Evolutionary conservation across 2,329 filamentous ascomycete species (phyloP), one percentile per base, ranked within the genome.

Genomic region (Xylaria hypoxylon): DNA sequence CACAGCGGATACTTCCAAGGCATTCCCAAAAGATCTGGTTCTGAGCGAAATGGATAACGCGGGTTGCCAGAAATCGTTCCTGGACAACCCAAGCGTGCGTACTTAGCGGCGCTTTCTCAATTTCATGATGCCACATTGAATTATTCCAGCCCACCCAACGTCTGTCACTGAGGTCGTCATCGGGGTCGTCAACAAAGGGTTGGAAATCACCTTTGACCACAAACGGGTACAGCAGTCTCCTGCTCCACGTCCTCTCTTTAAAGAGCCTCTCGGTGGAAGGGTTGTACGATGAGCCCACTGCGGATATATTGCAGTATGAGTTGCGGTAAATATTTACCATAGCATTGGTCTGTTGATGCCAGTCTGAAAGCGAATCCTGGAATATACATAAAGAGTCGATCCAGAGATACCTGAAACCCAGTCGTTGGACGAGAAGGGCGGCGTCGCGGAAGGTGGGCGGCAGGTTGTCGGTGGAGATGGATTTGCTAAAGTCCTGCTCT

Each of bases 1-100:
- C 10, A 5, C 19, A 24, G 22, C 7, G 19, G 11, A 24, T 47
- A 11, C 22, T 24, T 24, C 10, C 44, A 5, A 47, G 44, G 8
- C 44, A 47, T 24, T 47, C 44, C 8, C 19, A 47, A 24, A 47
- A 47, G 19, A 47, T 47, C 44, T 47, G 22, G 44, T 47, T 47
- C 2, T 26, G 19, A 3, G 19, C 8, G 44, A 47, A 47, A 47
- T 47, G 44, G 13, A 47, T 24, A 47, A 24, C 4, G 19, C 44
- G 22, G 7, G 44, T 47, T 47, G 19, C 44, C 10, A 47, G 22
- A 8, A 47, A 47, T 13, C 44, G 19, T 10, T 47, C 44, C 22
- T 47, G 44, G 5, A 47, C 44, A 3, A 47, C 10, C 22, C 44
- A 47, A 17, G 7, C 19, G 8, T 19, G 44, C 22, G 44, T 47